A percentile compares a stretch with the other conserved stretches of the same genome.
Conservation (phyloP, 495 filamentous ascomycete species). For the Cercophora samala region DNA sequence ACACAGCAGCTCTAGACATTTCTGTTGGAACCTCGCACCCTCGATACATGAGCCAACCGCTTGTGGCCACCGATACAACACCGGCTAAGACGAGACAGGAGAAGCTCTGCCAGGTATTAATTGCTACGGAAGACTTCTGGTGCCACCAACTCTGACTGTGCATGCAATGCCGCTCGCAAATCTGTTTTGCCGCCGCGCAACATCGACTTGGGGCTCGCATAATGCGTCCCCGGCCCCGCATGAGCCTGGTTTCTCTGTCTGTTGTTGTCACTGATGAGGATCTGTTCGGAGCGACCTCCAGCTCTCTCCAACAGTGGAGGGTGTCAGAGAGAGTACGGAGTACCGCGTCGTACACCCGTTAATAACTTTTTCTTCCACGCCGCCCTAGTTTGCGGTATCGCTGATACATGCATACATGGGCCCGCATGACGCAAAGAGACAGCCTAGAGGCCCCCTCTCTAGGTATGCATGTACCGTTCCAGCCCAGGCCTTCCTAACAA, state of each 20-base stretch:
- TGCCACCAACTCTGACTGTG: background rate
- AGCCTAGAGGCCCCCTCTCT: background rate
- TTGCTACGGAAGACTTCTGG: background rate
- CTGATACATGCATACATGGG: background rate
- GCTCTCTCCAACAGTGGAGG: background rate
- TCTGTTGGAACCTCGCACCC: background rate
- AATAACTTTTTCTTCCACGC: background rate
- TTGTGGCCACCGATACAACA: background rate
- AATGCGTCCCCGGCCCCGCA: background rate
- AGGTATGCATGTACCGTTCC: background rate
- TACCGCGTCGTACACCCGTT: background rate
- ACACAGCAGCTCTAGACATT: background rate
- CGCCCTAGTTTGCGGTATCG: background rate
- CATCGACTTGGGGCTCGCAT: background rate
- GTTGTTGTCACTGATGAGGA: background rate
- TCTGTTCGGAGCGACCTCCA: background rate
- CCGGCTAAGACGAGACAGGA: background rate
- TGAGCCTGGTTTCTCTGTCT: no score
- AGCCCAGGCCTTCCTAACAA: background rate
- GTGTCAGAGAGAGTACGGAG: background rate
- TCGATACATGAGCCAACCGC: background rate
- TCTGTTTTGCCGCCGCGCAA: background rate
- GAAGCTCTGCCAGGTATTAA: background rate
- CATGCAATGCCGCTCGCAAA: background rate
- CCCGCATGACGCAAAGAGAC: background rate